Evolutionary conservation across 139 green algal species (phyloP).

Genomic region (Chlamydomonas applanata): DNA sequence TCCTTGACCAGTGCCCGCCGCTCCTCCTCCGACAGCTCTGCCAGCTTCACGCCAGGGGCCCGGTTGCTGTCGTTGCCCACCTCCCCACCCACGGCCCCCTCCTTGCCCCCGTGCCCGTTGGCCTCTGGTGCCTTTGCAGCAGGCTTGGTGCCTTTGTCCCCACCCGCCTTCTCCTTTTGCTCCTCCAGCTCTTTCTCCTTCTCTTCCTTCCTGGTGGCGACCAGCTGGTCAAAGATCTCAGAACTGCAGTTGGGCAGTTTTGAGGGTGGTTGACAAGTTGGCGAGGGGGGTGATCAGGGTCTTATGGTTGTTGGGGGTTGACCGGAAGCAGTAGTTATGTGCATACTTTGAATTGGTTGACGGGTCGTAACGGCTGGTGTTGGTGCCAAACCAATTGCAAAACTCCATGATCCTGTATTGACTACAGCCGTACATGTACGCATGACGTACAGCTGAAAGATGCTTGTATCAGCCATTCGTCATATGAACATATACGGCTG

Average conservation of each 20-base stretch:
- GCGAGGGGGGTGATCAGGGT: no score
- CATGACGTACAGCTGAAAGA: no score
- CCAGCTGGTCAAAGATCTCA: slow-evolving; percentile 31
- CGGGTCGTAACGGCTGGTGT: no score
- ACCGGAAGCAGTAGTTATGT: no score
- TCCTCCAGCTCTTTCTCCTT: slow-evolving; percentile 1
- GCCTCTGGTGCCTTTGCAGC: not conserved
- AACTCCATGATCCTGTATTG: no score
- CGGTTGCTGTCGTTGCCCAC: not conserved
- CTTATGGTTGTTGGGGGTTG: no score
- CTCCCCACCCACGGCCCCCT: not conserved
- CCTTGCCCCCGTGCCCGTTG: not conserved
- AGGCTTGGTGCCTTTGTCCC: not conserved
- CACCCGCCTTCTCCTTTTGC: not conserved
- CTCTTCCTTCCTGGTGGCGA: not conserved
- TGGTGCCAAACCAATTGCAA: no score
- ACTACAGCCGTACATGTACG: no score
- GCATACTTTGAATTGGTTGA: no score
- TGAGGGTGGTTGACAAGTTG: no score
- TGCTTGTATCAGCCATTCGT: no score
- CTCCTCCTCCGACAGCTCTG: slow-evolving; percentile 15
- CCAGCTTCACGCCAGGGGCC: not conserved
- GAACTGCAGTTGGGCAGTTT: not conserved
- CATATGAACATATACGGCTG: no score
- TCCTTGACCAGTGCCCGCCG: slow-evolving; percentile 20